Evolutionary conservation across 2,329 filamentous ascomycete genomes (phyloP), one percentile per base, ranked within the genome.

Genomic region (Alternaria dauci): DNA sequence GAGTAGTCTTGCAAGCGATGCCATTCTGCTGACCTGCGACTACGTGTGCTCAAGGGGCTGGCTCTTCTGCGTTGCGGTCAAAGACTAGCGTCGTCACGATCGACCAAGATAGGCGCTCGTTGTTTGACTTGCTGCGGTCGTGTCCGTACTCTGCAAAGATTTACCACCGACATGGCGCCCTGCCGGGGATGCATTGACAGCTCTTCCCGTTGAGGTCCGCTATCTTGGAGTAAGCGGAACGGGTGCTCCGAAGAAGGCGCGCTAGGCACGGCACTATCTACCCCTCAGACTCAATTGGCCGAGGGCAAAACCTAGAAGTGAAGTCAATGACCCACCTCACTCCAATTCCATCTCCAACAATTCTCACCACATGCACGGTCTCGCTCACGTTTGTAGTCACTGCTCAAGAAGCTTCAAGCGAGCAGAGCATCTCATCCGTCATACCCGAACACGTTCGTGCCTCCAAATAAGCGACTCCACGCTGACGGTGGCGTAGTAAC

Each of bases 391-490:
- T 18, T 74, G 71, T 59, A 67, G 52, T 58, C 62, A 72, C 57
- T 74, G 72, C 62, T 69, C 68, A 32, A 61, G 70, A 20, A 63
- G 56, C 50, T 74, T 74, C 69, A 74, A 74, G 47, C 72, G 72
- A 47, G 68, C 71, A 51, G 72, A 75, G 52, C 73, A 74, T 51
- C 55, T 74, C 55, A 72, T 66, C 26, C 71, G 71, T 47, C 72
- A 75, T 61, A 63, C 72, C 55, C 73, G 73, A 57, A 75, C 73
- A 18, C 72, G 72, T 75, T 58, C 47, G 71, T 74, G 52, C 28
- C 59, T 55, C 61, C 42, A 50, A 43, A 44, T 42, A 26, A 36
- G 18, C 44, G 43, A 39, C 56, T 52, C 52, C 38, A 32, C 16
- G 28, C 43, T 36, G 26, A 43, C 11, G 39, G 52, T 34, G 38